Percentiles rank a stretch among this genome's conserved stretches.
These are phyloP conservation scores for Ustilago sp. DNA, from an alignment of 1,284 basidiomycete species.

Conservation along the genomic window DNA sequence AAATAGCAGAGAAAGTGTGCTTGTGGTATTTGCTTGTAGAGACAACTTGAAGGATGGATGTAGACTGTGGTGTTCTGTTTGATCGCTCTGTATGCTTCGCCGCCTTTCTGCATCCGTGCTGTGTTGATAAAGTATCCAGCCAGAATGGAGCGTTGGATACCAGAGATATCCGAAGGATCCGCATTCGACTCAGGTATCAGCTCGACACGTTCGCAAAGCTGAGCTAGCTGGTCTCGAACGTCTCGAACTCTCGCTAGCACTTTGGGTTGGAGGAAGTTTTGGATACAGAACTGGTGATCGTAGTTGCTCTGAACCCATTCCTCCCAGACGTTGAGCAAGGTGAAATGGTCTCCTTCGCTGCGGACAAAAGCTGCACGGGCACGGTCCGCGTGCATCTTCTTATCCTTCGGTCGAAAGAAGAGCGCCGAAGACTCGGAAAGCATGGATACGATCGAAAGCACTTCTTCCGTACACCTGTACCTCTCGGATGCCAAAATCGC, in stretches of 20 bases:
- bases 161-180: constrained; percentile 88
- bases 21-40: constrained; percentile 95
- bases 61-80: constrained; percentile 92
- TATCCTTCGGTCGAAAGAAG: constrained; percentile 96
- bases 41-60: constrained; percentile 92
- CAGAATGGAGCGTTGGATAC: constrained; percentile 93
- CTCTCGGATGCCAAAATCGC: constrained; percentile 94
- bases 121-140: constrained; percentile 97
- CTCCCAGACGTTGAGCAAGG: constrained; percentile 95
- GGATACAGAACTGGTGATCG: constrained; percentile 71
- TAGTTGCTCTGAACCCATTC: constrained; percentile 98
- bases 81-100: constrained; percentile 79
- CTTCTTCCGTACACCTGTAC: constrained; percentile 96
- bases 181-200: constrained; percentile 87
- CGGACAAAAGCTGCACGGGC: constrained; percentile 92
- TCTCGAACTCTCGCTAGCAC: constrained; percentile 92
- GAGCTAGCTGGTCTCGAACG: constrained; percentile 92
- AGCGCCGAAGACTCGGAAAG: constrained; percentile 92
- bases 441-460: constrained; percentile 97
- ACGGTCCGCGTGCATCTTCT: constrained; percentile 77
- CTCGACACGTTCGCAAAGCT: constrained; percentile 95
- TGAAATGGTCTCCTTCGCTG: constrained; percentile 97
- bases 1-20: constrained; percentile 89
- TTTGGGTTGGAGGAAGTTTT: constrained; percentile 98
- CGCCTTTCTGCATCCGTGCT: constrained; percentile 62